Conservation (phyloP, 148 eudicot species). For the Persicaria tinctoria region DNA sequence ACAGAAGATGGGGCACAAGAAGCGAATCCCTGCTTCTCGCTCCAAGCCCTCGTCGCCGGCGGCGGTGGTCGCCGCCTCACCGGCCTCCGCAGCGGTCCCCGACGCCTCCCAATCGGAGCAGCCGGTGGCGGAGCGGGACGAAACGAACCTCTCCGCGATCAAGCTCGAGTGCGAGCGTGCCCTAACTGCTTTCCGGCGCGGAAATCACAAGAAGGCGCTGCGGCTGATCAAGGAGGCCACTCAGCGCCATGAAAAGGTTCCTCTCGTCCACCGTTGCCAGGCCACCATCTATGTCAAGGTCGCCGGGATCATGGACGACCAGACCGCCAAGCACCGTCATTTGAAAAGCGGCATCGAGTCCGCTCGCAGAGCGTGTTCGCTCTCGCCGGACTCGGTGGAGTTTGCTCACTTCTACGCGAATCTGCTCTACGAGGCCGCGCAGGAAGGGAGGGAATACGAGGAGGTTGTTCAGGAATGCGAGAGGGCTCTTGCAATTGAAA, state of each 20-base stretch:
- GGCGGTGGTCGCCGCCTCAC: conserved; percentile 6
- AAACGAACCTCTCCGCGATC: conserved; percentile 20
- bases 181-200: conserved; percentile 47
- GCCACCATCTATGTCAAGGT: conserved; percentile 65
- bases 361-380: conserved; percentile 42
- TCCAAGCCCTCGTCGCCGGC: conserved; percentile 29
- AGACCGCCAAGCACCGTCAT: conserved; percentile 45
- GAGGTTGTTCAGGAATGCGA: conserved; percentile 79
- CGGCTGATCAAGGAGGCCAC: conserved; percentile 66
- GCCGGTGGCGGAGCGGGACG: conserved; percentile 8
- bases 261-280: conserved; percentile 52
- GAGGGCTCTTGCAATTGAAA: conserved; percentile 59
- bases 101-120: conserved; percentile 1
- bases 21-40: conserved; percentile 44
- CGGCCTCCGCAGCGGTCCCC: conserved; percentile 16
- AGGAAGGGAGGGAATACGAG: conserved; percentile 62
- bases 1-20: conserved; percentile 55
- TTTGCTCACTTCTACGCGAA: conserved; percentile 71
- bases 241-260: conserved; percentile 31
- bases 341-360: conserved; percentile 57
- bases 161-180: conserved; percentile 74
- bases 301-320: conserved; percentile 56
- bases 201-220: conserved; percentile 70
- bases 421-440: conserved; percentile 61
- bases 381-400: conserved; percentile 66